Evolutionary conservation across 805 yeast genomes (phyloP), one percentile per base, ranked within the genome.

Genomic region (Zygosaccharomyces gambellarensis): DNA sequence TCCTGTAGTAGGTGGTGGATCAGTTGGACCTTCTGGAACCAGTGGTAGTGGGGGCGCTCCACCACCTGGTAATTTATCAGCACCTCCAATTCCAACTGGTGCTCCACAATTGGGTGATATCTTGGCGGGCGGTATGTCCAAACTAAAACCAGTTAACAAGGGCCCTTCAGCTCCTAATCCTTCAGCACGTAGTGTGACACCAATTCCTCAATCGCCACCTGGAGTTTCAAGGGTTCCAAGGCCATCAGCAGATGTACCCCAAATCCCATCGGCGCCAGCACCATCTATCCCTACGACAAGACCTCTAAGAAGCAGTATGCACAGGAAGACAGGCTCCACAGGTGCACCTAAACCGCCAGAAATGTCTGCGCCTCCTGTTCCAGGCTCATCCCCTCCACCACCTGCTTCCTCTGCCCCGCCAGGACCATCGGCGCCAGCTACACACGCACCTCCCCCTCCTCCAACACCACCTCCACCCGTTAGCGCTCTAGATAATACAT

Each of bases 41-140:
- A 46, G 56, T 11, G 36, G 43, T 4, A 10, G 49, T 6, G 28
- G 28, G 28, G 25, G 55, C 3, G 47, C 64, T 7, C 57, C 69
- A 12, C 47, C 61, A 7, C 32, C 36, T 25, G 46, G 54, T 8
- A 39, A 45, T 17, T 17, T 42, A 23, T 53, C 59, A 7, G 61
- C 68, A 3, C 67, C 71, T 10, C 51, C 64, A 0, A 55, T 64
- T 7, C 70, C 71, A 2, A 36, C 57, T 45, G 67, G 64, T 4
- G 68, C 64, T 3, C 71, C 70, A 10, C 68, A 66, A 48, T 43
- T 64, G 36, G 67, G 67, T 39, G 69, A 63, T 48, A 60, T 65
- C 17, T 49, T 66, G 21, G 89, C 94, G 3, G 87, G 85, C 5
- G 95, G 95, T 1, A 75, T 87, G 67, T 94, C 95, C 6, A 84